Evolutionary conservation across 495 filamentous ascomycete genomes (phyloP), one percentile per base, ranked within the genome.

Genomic region (Aspergillus olivimuriae): DNA sequence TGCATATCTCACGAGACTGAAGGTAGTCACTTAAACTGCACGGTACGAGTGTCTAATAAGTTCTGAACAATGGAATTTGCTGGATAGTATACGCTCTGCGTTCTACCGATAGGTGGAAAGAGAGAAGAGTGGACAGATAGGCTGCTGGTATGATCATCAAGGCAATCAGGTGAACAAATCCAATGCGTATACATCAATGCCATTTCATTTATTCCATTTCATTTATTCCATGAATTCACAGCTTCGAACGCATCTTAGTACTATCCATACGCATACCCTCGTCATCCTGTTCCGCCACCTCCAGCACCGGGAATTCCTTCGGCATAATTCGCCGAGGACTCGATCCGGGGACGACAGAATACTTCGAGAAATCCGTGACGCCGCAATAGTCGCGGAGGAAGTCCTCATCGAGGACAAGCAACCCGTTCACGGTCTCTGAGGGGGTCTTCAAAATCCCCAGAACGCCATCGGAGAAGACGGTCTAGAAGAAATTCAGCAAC

Each of bases 271-370:
- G 74, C 56, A 68, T 70, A 4, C 88, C 88, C 58, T 94, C 86
- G 50, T 94, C 88, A 46, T 81, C 82, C 60, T 94, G 87, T 68
- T 94, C 88, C 16, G 67, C 75, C 12, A 94, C 86, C 24, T 71
- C 75, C 41, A 94, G 50, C 35, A 83, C 74, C 1, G 88, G 88
- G 49, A 94, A 72, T 44, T 72, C 55, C 0, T 57, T 69, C 0
- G 88, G 88, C 88, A 94, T 91, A 36, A 94, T 92, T 31, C 88
- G 66, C 18, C 87, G 62, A 0, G 88, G 87, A 0, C 31, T 58
- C 0, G 77, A 53, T 0, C 86, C 88, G 0, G 74, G 68, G 0
- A 92, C 70, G 0, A 91, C 62, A 3, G 75, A 73, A 57, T 94
- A 94, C 47, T 78, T 75, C 0, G 77, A 77, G 57, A 94, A 92